Base-by-base conservation (phyloP, 495 filamentous ascomycete genomes). In the Podospora sp. region DNA sequence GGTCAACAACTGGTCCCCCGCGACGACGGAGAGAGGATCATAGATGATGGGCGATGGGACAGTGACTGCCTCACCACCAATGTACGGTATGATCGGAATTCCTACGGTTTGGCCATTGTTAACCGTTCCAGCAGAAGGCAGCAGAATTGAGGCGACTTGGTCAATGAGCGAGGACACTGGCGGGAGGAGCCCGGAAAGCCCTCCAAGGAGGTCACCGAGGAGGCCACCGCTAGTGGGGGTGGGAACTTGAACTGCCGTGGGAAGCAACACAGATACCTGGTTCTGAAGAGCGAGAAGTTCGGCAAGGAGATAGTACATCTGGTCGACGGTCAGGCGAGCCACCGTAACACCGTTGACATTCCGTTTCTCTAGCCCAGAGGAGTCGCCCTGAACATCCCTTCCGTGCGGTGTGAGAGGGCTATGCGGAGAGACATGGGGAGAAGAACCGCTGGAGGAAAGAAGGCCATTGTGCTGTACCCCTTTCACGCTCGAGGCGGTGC, bases 291-390 rank as follows among this genome's bases (percentile, higher is more conserved):
- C 26, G 6, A 57, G 51, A 16, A 65, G 27, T 26, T 65, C 18
- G 33, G 62, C 62, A 20, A 65, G 62, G 11, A 57, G 6, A 22
- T 56, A 20, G 62, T 21, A 40, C 11, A 65, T 6, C 20, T 65
- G 35, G 12, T 65, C 29, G 11, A 24, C n/a, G 18, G 52, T 58
- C 27, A 49, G 63, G 21, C 21, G 51, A 11, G 27, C 7, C n/a
- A 57, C 51, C n/a, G 27, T 12, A 26, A 50, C 36, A 25, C 36
- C 36, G 60, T 27, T 62, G 35, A 49, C 35, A 49, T 55, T 35
- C 16, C 29, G n/a, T 18, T 20, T 33, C 21, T 65, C 50, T 9
- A 65, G 20, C 6, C 24, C 12, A 0, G 62, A 24, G 0, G 51
- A 51, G 62, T 52, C 24, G 20, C 26, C n/a, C 26, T 9, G 33